Conservation (phyloP, 768 basidiomycete genomes). For the Podaxis carcinomalis region DNA sequence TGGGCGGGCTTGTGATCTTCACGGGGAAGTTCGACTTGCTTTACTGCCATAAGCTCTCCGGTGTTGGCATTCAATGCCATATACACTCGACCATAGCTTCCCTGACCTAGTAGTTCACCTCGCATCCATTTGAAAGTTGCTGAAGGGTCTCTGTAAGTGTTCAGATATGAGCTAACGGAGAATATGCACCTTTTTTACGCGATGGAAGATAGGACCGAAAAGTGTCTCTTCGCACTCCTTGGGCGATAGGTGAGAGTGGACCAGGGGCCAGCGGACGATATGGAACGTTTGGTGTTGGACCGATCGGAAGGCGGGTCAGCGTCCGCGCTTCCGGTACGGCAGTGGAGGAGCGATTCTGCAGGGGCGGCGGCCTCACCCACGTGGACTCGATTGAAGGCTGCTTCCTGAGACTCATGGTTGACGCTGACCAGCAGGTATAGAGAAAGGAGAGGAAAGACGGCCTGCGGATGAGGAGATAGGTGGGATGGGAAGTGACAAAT, state of each 20-base stretch:
- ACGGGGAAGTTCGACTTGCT: conserved; percentile 92
- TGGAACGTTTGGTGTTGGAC: background rate
- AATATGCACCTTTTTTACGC: conserved; percentile 1
- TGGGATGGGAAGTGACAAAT: conserved; percentile 11
- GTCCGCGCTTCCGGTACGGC: background rate
- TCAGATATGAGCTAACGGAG: background rate
- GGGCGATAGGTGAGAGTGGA: background rate
- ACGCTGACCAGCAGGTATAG: conserved; percentile 8
- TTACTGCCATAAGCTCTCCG: conserved; percentile 93
- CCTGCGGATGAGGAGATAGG: conserved; percentile 7
- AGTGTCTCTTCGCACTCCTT: background rate
- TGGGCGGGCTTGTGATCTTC: conserved; percentile 57
- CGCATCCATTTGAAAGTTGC: conserved; percentile 90
- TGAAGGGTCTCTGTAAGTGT: conserved; percentile 8
- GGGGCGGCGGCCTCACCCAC: background rate
- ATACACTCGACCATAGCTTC: conserved; percentile 93
- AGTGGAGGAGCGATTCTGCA: background rate
- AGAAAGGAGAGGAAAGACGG: background rate
- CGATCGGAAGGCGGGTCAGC: background rate
- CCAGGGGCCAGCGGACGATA: background rate
- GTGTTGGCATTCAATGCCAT: conserved; percentile 85
- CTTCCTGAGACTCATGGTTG: conserved; percentile 5
- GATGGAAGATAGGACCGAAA: background rate
- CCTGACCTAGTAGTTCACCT: conserved; percentile 89
- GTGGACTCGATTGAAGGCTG: conserved; percentile 5